phyloP scores from a whole-genome alignment of 495 filamentous ascomycete genomes.

The Podospora conica region DNA sequence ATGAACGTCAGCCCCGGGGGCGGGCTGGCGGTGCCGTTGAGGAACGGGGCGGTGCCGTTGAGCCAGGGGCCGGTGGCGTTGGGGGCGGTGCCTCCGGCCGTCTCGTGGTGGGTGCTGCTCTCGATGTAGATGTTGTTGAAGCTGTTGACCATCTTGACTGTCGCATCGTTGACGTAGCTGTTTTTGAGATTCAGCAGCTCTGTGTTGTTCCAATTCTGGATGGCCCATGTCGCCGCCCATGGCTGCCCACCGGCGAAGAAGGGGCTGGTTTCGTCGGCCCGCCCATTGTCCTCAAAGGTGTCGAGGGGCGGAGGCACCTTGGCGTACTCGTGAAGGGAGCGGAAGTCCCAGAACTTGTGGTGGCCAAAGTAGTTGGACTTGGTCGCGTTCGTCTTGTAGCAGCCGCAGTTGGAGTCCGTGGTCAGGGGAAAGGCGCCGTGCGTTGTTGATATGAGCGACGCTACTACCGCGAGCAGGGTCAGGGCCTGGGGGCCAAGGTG shows the following conservation, averaged over 20 bases:
- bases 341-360: slow-evolving; percentile 64
- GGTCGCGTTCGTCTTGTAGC: slow-evolving; percentile 43
- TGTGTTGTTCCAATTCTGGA: slow-evolving; percentile 54
- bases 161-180: slow-evolving; percentile 32
- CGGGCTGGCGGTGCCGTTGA: background rate
- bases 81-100: background rate
- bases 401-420: slow-evolving; percentile 41
- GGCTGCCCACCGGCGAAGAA: slow-evolving; percentile 31
- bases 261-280: slow-evolving; percentile 28
- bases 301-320: slow-evolving; percentile 17
- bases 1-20: slow-evolving; percentile 48
- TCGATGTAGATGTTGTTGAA: slow-evolving; percentile 60
- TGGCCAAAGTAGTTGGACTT: slow-evolving; percentile 53
- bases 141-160: slow-evolving; percentile 53
- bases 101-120: slow-evolving; percentile 29
- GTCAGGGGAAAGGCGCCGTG: slow-evolving; percentile 31
- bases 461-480: slow-evolving; percentile 15
- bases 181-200: slow-evolving; percentile 20
- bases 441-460: slow-evolving; percentile 10
- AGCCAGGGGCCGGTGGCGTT: background rate
- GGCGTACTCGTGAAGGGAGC: slow-evolving; percentile 38
- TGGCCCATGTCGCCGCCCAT: slow-evolving; percentile 49
- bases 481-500: background rate
- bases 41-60: background rate
- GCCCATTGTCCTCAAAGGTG: slow-evolving; percentile 23